Evolutionary conservation across 129 eudicot species (phyloP).

Genomic region (Silybum marianum): DNA sequence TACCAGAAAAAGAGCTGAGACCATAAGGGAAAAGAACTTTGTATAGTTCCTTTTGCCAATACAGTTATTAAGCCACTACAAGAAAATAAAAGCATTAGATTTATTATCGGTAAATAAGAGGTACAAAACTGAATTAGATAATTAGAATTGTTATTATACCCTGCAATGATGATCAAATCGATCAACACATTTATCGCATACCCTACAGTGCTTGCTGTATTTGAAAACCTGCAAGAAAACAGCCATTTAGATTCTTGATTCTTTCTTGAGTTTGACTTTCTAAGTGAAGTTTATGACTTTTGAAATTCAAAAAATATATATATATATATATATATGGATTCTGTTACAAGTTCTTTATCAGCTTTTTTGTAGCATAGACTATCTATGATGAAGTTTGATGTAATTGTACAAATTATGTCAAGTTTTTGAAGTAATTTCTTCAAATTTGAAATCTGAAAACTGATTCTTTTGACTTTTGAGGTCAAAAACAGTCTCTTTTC

Average conservation of each 20-base stretch:
- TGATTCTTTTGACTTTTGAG: background rate
- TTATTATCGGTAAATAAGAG: background rate
- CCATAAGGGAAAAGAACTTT: slow-evolving; percentile 87
- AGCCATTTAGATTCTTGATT: background rate
- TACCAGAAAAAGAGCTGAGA: slow-evolving; percentile 93
- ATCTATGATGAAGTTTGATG: background rate
- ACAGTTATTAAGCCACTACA: slow-evolving; percentile 95
- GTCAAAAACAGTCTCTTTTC: background rate
- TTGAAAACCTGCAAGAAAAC: slow-evolving; percentile 74
- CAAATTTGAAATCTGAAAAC: slow-evolving; percentile 5
- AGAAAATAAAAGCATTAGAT: slow-evolving; percentile 20
- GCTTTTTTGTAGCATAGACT: background rate
- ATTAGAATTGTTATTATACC: slow-evolving; percentile 41
- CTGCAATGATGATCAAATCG: slow-evolving; percentile 97
- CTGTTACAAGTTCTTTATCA: background rate
- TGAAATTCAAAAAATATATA: background rate
- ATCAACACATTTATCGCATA: slow-evolving; percentile 96
- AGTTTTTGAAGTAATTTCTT: slow-evolving; percentile 2
- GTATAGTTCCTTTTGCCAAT: slow-evolving; percentile 81
- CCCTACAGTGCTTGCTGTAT: slow-evolving; percentile 99
- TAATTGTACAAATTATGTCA: slow-evolving; percentile 1
- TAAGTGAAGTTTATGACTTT: slow-evolving; percentile 11
- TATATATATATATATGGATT: background rate
- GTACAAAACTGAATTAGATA: background rate
- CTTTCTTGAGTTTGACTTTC: background rate